phyloP scores from a whole-genome alignment of 2,329 filamentous ascomycete genomes.

The Chrysoporthe austroafricana region DNA sequence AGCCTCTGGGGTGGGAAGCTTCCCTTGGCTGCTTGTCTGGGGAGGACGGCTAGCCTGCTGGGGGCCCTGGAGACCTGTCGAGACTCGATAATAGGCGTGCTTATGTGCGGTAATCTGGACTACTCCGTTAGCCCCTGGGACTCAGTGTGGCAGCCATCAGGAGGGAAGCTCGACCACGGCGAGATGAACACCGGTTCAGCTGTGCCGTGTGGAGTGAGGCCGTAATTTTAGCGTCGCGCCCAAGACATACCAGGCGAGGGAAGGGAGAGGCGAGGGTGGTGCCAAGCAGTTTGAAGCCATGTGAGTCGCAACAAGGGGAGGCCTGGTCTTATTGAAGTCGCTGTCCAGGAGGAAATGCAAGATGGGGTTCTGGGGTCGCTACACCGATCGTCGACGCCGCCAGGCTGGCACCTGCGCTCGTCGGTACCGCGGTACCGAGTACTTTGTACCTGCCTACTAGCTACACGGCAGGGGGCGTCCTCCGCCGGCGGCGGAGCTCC shows the following conservation, averaged over 20 bases:
- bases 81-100: neutral
- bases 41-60: neutral
- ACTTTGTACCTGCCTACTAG: neutral
- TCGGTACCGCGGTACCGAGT: neutral
- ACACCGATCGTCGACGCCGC: slow-evolving; percentile 5
- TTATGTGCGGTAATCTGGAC: neutral
- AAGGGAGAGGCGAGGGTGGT: neutral
- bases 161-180: neutral
- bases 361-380: neutral
- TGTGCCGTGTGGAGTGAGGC: neutral
- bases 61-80: neutral
- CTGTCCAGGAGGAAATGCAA: neutral
- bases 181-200: neutral
- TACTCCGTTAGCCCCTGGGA: neutral
- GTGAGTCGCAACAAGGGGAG: too few species aligned
- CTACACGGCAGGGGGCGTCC: neutral
- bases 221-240: neutral
- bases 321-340: too few species aligned
- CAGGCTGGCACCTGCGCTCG: neutral
- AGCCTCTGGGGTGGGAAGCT: neutral
- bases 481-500: too few species aligned
- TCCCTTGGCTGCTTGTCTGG: neutral
- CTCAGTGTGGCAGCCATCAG: neutral
- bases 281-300: neutral
- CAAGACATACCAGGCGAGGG: too few species aligned